Percentiles rank a stretch among this genome's conserved stretches.
Conservation (phyloP, 75 land plant genomes). For the Cupressus sempervirens region DNA sequence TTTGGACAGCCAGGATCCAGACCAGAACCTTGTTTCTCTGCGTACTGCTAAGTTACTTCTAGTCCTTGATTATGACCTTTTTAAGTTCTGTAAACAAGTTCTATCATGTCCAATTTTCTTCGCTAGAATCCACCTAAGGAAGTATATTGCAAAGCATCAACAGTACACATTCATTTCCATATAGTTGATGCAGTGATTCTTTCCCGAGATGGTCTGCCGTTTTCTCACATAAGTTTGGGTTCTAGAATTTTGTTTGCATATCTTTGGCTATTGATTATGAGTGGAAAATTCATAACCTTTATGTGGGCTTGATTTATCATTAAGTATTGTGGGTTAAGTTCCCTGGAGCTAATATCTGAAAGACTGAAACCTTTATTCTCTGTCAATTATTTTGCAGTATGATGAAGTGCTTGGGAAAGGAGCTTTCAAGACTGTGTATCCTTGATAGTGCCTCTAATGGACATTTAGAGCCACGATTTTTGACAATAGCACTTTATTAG, state of each 20-base stretch:
- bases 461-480: neutral
- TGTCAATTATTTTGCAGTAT: constrained; percentile 43
- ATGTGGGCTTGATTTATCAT: neutral
- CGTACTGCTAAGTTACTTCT: neutral
- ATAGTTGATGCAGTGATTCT: neutral
- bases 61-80: neutral
- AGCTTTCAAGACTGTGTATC: constrained; percentile 86
- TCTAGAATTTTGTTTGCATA: constrained; percentile 5
- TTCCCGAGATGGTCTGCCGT: neutral
- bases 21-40: neutral
- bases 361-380: neutral
- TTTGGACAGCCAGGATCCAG: neutral
- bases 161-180: neutral
- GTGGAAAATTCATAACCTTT: neutral
- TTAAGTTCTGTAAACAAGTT: neutral
- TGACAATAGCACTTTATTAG: neutral
- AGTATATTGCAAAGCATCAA: neutral
- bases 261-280: neutral
- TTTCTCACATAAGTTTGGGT: neutral
- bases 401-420: constrained; percentile 79
- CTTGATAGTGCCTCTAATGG: neutral
- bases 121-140: neutral
- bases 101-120: neutral
- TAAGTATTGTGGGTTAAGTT: neutral
- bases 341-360: neutral